These are phyloP conservation scores for Xylona heveae DNA, from an alignment of 495 filamentous ascomycete species.

Conservation along the genomic window DNA sequence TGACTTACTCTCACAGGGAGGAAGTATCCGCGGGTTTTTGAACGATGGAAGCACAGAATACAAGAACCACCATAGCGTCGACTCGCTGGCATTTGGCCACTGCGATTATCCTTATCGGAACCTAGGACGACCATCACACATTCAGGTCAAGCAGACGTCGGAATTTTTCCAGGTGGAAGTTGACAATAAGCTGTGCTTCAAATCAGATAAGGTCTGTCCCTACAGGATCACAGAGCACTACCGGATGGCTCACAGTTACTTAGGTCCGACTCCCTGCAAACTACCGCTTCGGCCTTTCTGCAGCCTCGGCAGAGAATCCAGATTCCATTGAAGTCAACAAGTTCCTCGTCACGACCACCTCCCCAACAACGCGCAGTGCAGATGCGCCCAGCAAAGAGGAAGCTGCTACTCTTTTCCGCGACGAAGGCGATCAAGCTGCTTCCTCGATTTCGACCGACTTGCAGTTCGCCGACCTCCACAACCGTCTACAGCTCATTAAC, in stretches of 20 bases:
- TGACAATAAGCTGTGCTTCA: conserved; percentile 68
- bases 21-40: conserved; percentile 74
- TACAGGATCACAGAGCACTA: neutral
- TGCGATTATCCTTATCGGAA: conserved; percentile 87
- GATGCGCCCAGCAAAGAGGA: conserved; percentile 15
- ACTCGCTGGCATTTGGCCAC: conserved; percentile 79
- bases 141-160: conserved; percentile 48
- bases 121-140: conserved; percentile 55
- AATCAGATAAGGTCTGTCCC: conserved; percentile 41
- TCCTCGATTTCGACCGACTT: conserved; percentile 25
- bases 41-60: conserved; percentile 80
- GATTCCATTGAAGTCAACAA: conserved; percentile 93
- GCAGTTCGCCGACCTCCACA: conserved; percentile 66
- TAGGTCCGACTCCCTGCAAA: conserved; percentile 52
- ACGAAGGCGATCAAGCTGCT: conserved; percentile 24
- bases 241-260: neutral
- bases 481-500: conserved; percentile 55
- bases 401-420: too few species aligned
- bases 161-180: conserved; percentile 54
- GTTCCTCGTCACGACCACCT: conserved; percentile 35
- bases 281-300: conserved; percentile 74
- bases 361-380: conserved; percentile 9
- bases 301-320: conserved; percentile 70
- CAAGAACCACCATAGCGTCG: conserved; percentile 54
- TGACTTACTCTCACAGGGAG: conserved; percentile 22